Evolutionary conservation across 2,329 filamentous ascomycete species (phyloP), one percentile per base, ranked within the genome.

Genomic region (Chaetomium strumarium): DNA sequence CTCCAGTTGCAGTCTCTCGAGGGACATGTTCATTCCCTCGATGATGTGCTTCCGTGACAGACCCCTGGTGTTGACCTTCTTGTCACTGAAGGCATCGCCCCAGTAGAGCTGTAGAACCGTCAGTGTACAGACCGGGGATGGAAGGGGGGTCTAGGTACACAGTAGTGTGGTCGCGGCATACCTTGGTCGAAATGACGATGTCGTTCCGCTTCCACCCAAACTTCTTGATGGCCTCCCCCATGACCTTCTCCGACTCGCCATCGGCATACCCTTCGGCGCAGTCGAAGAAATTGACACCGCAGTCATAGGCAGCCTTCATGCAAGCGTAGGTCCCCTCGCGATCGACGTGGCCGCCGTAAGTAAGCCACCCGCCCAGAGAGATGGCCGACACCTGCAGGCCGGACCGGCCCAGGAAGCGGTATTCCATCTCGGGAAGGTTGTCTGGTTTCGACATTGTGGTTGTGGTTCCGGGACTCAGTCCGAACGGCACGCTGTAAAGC

Each of bases 351-450:
- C 85, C 86, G 47, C 86, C 86, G 58, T 87, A 89, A 0, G 86
- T 90, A 38, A 90, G 74, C 83, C 83, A 85, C 57, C 82, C 80
- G 51, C 82, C 86, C 2, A 90, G 74, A 1, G 82, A 84, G 55
- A 90, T 84, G 38, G 81, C 79, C 30, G 85, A 89, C 31, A 90
- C 84, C 66, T 88, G 81, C 14, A 90, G 76, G 47, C 86, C 86
- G 16, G 84, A 86, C 37, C 78, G 79, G 63, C 86, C 86, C 8
- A 89, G 76, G 69, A 81, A 83, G 60, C 85, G 82, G 69, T 88
- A 88, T 61, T 84, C 75, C 85, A 88, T 88, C 56, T 74, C 70
- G 33, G 60, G 58, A 19, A 60, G 58, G 33, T 52, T 52, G n/a
- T 59, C 58, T 6, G 59, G 58, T 19, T 58, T 59, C 20, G 58